Evolutionary conservation across 805 yeast genomes (phyloP).

Genomic region (Wickerhamomyces rabaulensis): DNA sequence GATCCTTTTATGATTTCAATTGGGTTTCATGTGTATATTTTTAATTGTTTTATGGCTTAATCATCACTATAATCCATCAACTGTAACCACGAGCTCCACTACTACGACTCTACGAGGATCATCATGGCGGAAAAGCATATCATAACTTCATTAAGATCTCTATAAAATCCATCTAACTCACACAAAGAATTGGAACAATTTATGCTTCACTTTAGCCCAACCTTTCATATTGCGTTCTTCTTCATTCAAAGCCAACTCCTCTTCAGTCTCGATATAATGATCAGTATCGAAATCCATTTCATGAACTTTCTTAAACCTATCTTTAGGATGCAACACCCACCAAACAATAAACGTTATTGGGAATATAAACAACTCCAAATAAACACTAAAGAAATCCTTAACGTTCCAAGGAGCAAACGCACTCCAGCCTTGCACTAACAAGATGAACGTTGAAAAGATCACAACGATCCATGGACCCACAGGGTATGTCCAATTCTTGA

Average conservation of each 20-base stretch:
- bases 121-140: no score
- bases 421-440: slow-evolving; percentile 51
- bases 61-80: no score
- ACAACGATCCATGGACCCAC: slow-evolving; percentile 44
- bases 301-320: slow-evolving; percentile 34
- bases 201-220: slow-evolving; percentile 31
- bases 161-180: neutral
- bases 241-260: slow-evolving; percentile 27
- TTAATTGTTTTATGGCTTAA: no score
- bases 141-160: no score
- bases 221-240: slow-evolving; percentile 36
- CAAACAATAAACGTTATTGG: slow-evolving; percentile 38
- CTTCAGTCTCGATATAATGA: slow-evolving; percentile 43
- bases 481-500: slow-evolving; percentile 47
- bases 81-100: no score
- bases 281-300: slow-evolving; percentile 53
- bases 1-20: no score
- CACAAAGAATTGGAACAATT: neutral
- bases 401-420: slow-evolving; percentile 42
- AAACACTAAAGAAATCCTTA: slow-evolving; percentile 37
- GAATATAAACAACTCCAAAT: slow-evolving; percentile 43
- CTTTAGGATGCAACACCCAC: slow-evolving; percentile 34
- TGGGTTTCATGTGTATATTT: neutral
- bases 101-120: no score
- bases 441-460: slow-evolving; percentile 36